Percentiles rank a stretch among this genome's conserved stretches.
These are phyloP conservation scores for Magnusiomyces magnusii DNA, from an alignment of 1,139 yeast species.

Conservation along the genomic window DNA sequence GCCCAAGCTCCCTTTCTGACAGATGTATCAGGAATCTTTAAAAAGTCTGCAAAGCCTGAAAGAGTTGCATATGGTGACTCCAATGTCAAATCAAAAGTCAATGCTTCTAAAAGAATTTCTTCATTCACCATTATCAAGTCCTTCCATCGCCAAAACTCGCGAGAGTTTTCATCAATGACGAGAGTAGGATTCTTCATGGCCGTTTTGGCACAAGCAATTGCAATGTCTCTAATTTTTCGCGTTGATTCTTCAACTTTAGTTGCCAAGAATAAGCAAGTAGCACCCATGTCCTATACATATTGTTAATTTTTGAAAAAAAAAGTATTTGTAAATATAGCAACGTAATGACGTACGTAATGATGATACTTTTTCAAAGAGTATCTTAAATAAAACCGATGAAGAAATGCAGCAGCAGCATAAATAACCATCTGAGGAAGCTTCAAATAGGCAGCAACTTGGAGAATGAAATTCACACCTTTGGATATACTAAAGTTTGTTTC, in stretches of 20 bases:
- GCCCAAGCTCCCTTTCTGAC: conserved; percentile 33
- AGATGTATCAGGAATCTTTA: conserved; percentile 22
- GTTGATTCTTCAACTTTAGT: conserved; percentile 47
- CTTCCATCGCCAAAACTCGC: conserved; percentile 46
- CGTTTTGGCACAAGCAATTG: conserved; percentile 40
- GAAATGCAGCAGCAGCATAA: conserved; percentile 41
- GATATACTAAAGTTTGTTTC: conserved; percentile 39
- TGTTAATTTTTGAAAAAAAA: background rate
- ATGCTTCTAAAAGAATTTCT: conserved; percentile 40
- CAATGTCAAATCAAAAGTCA: conserved; percentile 45
- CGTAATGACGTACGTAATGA: conserved; percentile 24
- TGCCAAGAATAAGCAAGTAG: conserved; percentile 44
- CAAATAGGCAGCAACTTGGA: conserved; percentile 39
- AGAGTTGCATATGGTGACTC: conserved; percentile 38
- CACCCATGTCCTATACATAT: conserved; percentile 34
- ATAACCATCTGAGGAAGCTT: conserved; percentile 43
- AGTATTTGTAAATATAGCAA: background rate
- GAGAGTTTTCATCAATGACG: conserved; percentile 40
- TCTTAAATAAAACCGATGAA: conserved; percentile 47
- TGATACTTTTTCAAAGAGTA: conserved; percentile 38
- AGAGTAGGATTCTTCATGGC: conserved; percentile 39
- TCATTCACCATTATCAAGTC: conserved; percentile 40
- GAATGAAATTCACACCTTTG: conserved; percentile 43
- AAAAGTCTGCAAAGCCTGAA: conserved; percentile 23
- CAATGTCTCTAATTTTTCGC: conserved; percentile 42